These are phyloP conservation scores for Sanghuangporus baumii DNA, from an alignment of 1,284 basidiomycete species.

Conservation along the genomic window DNA sequence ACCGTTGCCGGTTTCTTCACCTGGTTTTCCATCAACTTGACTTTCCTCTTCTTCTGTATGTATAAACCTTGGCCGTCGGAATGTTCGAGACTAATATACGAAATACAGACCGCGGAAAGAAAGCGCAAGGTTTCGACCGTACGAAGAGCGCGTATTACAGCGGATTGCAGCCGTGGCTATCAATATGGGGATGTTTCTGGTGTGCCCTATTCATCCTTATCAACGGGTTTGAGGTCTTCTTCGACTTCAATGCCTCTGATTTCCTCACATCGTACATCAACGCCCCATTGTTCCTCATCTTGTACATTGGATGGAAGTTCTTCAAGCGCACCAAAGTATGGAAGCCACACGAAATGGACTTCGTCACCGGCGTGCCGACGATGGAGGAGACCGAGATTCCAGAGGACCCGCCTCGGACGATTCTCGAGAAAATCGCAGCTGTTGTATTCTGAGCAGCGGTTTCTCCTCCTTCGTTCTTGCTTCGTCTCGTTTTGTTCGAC, in stretches of 20 bases:
- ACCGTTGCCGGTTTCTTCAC: conserved; percentile 59
- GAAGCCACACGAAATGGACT: conserved; percentile 53
- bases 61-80: conserved; percentile 24
- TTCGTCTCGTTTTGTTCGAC: not conserved
- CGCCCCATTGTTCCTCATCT: conserved; percentile 46
- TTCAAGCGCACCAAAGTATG: conserved; percentile 47
- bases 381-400: conserved; percentile 53
- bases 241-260: conserved; percentile 51
- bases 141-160: conserved; percentile 49
- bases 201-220: conserved; percentile 36
- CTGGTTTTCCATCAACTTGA: conserved; percentile 67
- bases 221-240: conserved; percentile 56
- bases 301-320: conserved; percentile 54
- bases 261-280: conserved; percentile 57
- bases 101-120: conserved; percentile 42
- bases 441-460: conserved; percentile 30
- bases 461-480: not conserved
- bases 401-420: conserved; percentile 34
- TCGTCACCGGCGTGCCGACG: conserved; percentile 54
- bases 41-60: conserved; percentile 70
- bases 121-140: conserved; percentile 52
- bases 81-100: not conserved
- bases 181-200: conserved; percentile 36
- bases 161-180: conserved; percentile 37
- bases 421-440: conserved; percentile 34